Conservation (phyloP, 352 stramenopile species). For the Pythium sp. region DNA sequence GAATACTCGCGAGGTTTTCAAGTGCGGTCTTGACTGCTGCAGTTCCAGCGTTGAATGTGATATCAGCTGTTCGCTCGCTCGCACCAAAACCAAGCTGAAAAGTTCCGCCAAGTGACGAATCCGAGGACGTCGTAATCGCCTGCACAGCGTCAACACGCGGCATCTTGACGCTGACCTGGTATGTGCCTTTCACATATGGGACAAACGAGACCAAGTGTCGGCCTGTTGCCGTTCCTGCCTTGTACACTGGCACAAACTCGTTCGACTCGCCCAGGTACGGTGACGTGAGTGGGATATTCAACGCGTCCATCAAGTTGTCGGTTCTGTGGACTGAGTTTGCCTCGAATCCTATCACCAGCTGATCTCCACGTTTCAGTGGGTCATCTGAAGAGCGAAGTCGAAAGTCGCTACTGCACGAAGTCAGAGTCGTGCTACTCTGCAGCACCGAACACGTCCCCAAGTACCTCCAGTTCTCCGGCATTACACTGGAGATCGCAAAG, state of each 20-base stretch:
- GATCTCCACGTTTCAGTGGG: slow-evolving; percentile 71
- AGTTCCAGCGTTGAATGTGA: slow-evolving; percentile 50
- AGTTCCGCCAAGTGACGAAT: slow-evolving; percentile 54
- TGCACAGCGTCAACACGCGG: slow-evolving; percentile 78
- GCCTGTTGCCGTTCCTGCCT: slow-evolving; percentile 56
- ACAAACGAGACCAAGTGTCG: slow-evolving; percentile 87
- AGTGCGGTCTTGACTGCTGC: slow-evolving; percentile 54
- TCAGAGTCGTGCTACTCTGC: slow-evolving; percentile 26
- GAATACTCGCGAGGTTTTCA: slow-evolving; percentile 62
- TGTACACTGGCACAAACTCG: slow-evolving; percentile 65
- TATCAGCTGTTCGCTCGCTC: slow-evolving; percentile 37
- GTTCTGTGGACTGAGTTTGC: slow-evolving; percentile 61
- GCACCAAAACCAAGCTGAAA: slow-evolving; percentile 61
- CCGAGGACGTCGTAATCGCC: slow-evolving; percentile 44
- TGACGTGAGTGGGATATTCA: slow-evolving; percentile 64
- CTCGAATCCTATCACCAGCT: slow-evolving; percentile 77
- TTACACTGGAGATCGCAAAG: slow-evolving; percentile 54
- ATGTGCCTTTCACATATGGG: slow-evolving; percentile 88
- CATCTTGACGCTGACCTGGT: slow-evolving; percentile 82
- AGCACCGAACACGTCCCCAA: slow-evolving; percentile 59
- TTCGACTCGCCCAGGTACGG: slow-evolving; percentile 60
- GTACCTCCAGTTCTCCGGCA: slow-evolving; percentile 62
- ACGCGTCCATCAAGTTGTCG: slow-evolving; percentile 45
- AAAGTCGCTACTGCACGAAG: slow-evolving; percentile 47
- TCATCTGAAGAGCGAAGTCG: slow-evolving; percentile 23